These are phyloP conservation scores for Quillaja saponaria DNA, from an alignment of 306 rosid genomes.

Conservation along the genomic window DNA sequence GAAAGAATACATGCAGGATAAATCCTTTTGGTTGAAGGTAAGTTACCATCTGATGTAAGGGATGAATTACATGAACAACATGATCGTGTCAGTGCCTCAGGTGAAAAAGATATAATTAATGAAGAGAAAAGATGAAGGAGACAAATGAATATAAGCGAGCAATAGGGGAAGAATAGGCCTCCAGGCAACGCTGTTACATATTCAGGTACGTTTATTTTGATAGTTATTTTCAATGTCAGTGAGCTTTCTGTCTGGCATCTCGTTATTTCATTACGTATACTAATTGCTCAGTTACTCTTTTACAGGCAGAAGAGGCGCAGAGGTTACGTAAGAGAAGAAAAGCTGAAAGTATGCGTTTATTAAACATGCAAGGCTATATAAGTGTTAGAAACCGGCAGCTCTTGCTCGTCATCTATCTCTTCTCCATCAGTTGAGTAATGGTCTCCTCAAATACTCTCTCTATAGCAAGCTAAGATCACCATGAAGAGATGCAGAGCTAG, in stretches of 20 bases:
- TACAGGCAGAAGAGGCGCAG: conserved; percentile 84
- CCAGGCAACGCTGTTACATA: conserved; percentile 76
- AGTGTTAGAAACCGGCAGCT: too few species aligned
- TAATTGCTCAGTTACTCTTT: background rate
- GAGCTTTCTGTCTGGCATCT: conserved; percentile 6
- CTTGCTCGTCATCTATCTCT: too few species aligned
- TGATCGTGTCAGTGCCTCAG: conserved; percentile 22
- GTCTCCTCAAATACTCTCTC: too few species aligned
- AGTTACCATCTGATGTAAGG: conserved; percentile 11
- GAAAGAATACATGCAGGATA: background rate
- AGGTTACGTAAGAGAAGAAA: conserved; percentile 78
- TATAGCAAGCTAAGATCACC: too few species aligned
- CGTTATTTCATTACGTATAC: too few species aligned
- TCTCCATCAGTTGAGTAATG: too few species aligned
- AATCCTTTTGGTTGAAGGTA: conserved; percentile 20
- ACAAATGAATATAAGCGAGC: conserved; percentile 84
- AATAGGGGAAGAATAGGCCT: conserved; percentile 78
- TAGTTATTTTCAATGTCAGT: background rate
- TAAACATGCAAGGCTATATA: conserved; percentile 75
- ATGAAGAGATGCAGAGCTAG: too few species aligned
- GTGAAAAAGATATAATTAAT: conserved; percentile 49
- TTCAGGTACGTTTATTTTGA: conserved; percentile 49
- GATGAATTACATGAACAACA: conserved; percentile 30
- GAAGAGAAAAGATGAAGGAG: conserved; percentile 82
- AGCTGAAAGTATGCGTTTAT: conserved; percentile 64